Evolutionary conservation across 2,329 filamentous ascomycete species (phyloP), one percentile per base, ranked within the genome.

Genomic region (Ascochyta pisi): DNA sequence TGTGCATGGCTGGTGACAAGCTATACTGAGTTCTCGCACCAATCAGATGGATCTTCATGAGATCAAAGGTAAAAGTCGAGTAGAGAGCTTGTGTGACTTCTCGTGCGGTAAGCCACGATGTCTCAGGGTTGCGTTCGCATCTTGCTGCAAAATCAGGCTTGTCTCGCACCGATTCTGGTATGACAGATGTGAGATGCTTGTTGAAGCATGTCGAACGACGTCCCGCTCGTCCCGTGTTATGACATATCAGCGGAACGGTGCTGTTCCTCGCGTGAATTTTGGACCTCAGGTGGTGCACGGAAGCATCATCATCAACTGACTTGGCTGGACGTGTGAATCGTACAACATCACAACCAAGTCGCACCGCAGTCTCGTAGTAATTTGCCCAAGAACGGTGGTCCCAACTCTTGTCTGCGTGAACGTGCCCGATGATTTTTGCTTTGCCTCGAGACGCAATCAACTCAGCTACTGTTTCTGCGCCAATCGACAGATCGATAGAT

Each of bases 1-100:
- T 90, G 71, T 93, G 89, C 89, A 92, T 92, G 6, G 87, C 86
- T 1, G 90, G 89, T 0, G 89, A 92, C 52, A 92, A 73, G 69
- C 87, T 91, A 76, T 90, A 90, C 45, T 82, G 84, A 9, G 90
- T 85, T 51, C 87, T 87, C 50, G 84, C 86, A n/a, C 90, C 90
- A 46, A 92, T 84, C 31, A 92, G 87, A 63, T 89, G 90, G 50
- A 90, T 86, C 45, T 87, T 85, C 80, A 92, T 86, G 0, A 86
- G 82, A 37, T 91, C 87, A 47, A 86, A 84, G 1, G 88, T 79
- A 54, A 89, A 89, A 1, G 85, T 86, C 4, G 85, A 81, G 65
- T 87, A 90, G 0, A 92, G 79, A 1, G 88, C 85, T 57, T 83
- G 76, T 6, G 88, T 89, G 0, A 87, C 84, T 57, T 90, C 83